These are phyloP conservation scores for Fimicolochytrium jonesii DNA, from an alignment of 192 early-diverging fungal genomes.

Conservation along the genomic window DNA sequence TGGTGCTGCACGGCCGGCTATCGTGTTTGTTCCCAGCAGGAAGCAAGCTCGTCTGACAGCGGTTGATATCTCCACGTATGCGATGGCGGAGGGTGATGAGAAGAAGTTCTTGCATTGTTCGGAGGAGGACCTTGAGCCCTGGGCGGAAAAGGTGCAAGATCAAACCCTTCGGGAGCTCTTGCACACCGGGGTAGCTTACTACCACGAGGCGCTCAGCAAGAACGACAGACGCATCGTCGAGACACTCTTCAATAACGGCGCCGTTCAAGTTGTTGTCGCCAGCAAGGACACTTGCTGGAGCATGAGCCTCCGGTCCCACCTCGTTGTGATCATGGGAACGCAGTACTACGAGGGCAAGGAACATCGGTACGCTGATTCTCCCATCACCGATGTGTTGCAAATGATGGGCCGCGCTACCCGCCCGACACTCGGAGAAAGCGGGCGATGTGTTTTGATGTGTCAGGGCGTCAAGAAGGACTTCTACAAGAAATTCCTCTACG, in stretches of 20 bases:
- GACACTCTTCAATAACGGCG: slow-evolving; percentile 67
- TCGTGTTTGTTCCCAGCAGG: slow-evolving; percentile 91
- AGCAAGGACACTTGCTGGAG: slow-evolving; percentile 92
- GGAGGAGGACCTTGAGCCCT: slow-evolving; percentile 56
- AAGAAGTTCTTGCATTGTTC: slow-evolving; percentile 71
- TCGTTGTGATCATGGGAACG: slow-evolving; percentile 94
- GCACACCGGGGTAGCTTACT: slow-evolving; percentile 79
- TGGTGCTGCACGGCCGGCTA: slow-evolving; percentile 57
- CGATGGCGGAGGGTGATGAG: slow-evolving; percentile 70
- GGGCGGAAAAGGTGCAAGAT: slow-evolving; percentile 67
- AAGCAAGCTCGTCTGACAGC: slow-evolving; percentile 87
- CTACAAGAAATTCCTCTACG: slow-evolving; percentile 96
- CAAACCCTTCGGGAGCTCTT: slow-evolving; percentile 67
- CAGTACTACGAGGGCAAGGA: slow-evolving; percentile 92
- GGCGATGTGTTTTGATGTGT: slow-evolving; percentile 89
- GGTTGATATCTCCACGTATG: slow-evolving; percentile 75
- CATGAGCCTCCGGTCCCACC: slow-evolving; percentile 72
- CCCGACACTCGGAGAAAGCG: slow-evolving; percentile 51
- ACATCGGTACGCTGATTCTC: slow-evolving; percentile 94
- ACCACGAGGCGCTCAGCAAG: slow-evolving; percentile 83
- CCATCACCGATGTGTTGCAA: slow-evolving; percentile 92
- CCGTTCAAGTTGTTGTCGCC: slow-evolving; percentile 86
- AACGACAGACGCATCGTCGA: slow-evolving; percentile 71
- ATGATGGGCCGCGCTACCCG: slow-evolving; percentile 95
- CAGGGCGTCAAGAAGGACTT: slow-evolving; percentile 91